These are phyloP conservation scores for Neofusicoccum sp. DNA, from an alignment of 2,329 filamentous ascomycete species.

Conservation along the genomic window DNA sequence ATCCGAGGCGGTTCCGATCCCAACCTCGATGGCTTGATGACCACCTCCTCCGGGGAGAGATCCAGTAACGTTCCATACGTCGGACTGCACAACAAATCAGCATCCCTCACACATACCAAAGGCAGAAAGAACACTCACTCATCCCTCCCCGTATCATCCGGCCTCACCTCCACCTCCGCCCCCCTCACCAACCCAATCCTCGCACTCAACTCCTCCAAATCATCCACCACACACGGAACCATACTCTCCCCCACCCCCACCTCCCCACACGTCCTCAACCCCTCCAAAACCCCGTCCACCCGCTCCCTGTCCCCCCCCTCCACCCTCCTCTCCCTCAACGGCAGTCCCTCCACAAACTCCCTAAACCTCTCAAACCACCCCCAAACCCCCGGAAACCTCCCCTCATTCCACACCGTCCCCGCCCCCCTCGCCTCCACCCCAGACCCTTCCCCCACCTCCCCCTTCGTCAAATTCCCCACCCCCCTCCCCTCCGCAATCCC, in stretches of 20 bases:
- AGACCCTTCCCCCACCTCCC: slow-evolving; percentile 32
- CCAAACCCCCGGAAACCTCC: slow-evolving; percentile 41
- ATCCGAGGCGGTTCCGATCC: slow-evolving; percentile 29
- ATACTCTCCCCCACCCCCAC: slow-evolving; percentile 27
- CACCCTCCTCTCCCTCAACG: slow-evolving; percentile 30
- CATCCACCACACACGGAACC: slow-evolving; percentile 34
- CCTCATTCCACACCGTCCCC: slow-evolving; percentile 38
- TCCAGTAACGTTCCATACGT: slow-evolving; percentile 40
- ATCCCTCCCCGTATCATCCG: slow-evolving; percentile 45
- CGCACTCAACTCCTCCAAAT: slow-evolving; percentile 32
- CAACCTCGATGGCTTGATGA: slow-evolving; percentile 36
- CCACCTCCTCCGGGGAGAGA: slow-evolving; percentile 45
- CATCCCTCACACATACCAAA: neutral
- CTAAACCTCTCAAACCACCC: slow-evolving; percentile 41
- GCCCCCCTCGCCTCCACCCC: slow-evolving; percentile 24
- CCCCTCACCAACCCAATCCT: slow-evolving; percentile 36
- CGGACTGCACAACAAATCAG: slow-evolving; percentile 26
- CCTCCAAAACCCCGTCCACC: slow-evolving; percentile 8
- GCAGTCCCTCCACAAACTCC: slow-evolving; percentile 34
- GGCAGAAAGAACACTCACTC: slow-evolving; percentile 23
- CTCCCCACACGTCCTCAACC: slow-evolving; percentile 2
- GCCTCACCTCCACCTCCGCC: slow-evolving; percentile 36
- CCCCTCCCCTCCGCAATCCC: slow-evolving; percentile 42
- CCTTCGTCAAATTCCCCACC: slow-evolving; percentile 40
- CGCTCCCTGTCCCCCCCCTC: slow-evolving; percentile 15